These are phyloP conservation scores for Thymus quinquecostatus DNA, from an alignment of 257 asterid species.

Conservation along the genomic window DNA sequence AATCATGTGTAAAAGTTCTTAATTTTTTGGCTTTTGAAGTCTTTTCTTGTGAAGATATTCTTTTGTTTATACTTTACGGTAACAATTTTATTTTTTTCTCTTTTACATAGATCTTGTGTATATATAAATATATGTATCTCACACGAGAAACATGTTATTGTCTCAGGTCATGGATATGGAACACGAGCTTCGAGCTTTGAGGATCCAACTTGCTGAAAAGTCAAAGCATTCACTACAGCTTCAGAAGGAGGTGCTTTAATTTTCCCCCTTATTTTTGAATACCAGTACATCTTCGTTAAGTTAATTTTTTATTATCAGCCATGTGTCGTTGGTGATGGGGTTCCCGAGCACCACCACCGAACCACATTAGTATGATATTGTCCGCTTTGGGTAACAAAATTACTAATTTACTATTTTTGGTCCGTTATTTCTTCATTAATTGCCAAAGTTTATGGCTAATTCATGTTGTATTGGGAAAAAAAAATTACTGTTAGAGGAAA, in stretches of 20 bases:
- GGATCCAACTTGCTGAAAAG: constrained; percentile 77
- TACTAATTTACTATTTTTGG: not conserved
- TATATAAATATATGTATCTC: not conserved
- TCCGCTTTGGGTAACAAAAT: too few relatives aligned
- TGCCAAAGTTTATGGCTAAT: not conserved
- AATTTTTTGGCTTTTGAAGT: not conserved
- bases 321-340: not conserved
- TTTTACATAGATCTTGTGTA: not conserved
- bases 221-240: constrained; percentile 47
- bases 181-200: constrained; percentile 85
- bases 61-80: not conserved
- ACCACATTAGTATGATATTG: too few relatives aligned
- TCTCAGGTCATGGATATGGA: constrained; percentile 97
- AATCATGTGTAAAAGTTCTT: not conserved
- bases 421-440: not conserved
- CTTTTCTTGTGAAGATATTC: not conserved
- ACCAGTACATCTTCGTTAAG: constrained; percentile 1
- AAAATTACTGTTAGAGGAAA: not conserved
- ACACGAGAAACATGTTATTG: constrained; percentile 13
- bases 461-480: not conserved
- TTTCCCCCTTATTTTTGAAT: not conserved
- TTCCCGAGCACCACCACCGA: too few relatives aligned
- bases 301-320: constrained; percentile 15
- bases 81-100: not conserved
- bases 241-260: constrained; percentile 50